phyloP scores from a whole-genome alignment of 257 asterid genomes.

The Solanum arcanum region DNA sequence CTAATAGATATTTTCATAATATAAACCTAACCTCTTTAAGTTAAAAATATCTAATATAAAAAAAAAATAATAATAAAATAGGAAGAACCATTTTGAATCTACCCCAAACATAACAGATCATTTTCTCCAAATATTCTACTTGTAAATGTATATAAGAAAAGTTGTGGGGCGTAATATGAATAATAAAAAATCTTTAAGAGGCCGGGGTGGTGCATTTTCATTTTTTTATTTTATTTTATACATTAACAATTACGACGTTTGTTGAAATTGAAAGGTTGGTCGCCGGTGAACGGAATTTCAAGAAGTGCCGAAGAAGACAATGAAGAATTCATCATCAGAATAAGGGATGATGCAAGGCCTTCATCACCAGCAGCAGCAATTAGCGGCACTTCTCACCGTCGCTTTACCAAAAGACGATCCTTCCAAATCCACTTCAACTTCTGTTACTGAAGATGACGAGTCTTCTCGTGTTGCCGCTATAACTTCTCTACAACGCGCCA shows the following conservation, averaged over 20 bases:
- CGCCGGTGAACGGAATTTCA: neutral
- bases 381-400: slow-evolving; percentile 88
- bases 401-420: slow-evolving; percentile 76
- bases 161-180: neutral
- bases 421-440: slow-evolving; percentile 25
- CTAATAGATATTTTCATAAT: neutral
- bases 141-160: neutral
- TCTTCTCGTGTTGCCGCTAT: slow-evolving; percentile 75
- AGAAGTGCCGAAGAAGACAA: neutral
- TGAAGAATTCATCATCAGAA: neutral
- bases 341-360: slow-evolving; percentile 72
- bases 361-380: slow-evolving; percentile 94
- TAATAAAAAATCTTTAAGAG: neutral
- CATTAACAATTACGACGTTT: neutral
- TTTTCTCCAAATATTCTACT: neutral
- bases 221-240: neutral
- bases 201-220: neutral
- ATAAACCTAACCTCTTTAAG: neutral
- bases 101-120: neutral
- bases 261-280: neutral
- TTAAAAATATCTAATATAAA: neutral
- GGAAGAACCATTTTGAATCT: neutral
- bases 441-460: slow-evolving; percentile 29
- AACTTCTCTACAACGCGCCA: slow-evolving; percentile 73
- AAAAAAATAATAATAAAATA: no score